These are phyloP conservation scores for Metarhizium anisopliae DNA, from an alignment of 2,329 filamentous ascomycete genomes.

Conservation along the genomic window DNA sequence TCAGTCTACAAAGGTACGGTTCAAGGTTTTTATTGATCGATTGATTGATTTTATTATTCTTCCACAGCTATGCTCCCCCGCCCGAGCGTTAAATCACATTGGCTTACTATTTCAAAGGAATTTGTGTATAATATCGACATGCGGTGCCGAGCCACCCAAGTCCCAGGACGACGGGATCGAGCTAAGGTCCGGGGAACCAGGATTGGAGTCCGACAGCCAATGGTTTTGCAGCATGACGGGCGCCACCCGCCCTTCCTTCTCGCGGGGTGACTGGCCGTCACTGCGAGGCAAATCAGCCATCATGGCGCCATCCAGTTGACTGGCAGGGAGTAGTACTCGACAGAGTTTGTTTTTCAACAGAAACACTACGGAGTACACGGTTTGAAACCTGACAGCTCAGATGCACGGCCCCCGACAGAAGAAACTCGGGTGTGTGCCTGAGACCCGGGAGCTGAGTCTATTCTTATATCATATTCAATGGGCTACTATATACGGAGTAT, in stretches of 20 bases:
- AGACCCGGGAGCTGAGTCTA: neutral
- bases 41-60: too few relatives aligned
- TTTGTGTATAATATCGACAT: too few relatives aligned
- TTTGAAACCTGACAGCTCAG: neutral
- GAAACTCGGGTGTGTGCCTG: neutral
- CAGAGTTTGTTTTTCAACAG: too few relatives aligned
- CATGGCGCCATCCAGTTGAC: neutral
- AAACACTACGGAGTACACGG: neutral
- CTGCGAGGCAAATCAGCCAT: neutral
- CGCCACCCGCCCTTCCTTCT: slow-evolving; percentile 4
- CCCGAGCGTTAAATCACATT: too few relatives aligned
- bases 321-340: too few relatives aligned
- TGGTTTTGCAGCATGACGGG: slow-evolving; percentile 6
- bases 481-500: too few relatives aligned
- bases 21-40: too few relatives aligned
- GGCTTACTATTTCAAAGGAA: too few relatives aligned
- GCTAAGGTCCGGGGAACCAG: slow-evolving; percentile 5
- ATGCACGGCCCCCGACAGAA: neutral
- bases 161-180: slow-evolving; percentile 5
- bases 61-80: too few relatives aligned
- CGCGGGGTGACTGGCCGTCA: neutral
- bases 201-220: slow-evolving; percentile 4
- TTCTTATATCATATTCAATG: too few relatives aligned
- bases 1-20: too few relatives aligned
- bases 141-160: neutral